Evolutionary conservation across 768 basidiomycete genomes (phyloP).

Genomic region (Mycena galopus): DNA sequence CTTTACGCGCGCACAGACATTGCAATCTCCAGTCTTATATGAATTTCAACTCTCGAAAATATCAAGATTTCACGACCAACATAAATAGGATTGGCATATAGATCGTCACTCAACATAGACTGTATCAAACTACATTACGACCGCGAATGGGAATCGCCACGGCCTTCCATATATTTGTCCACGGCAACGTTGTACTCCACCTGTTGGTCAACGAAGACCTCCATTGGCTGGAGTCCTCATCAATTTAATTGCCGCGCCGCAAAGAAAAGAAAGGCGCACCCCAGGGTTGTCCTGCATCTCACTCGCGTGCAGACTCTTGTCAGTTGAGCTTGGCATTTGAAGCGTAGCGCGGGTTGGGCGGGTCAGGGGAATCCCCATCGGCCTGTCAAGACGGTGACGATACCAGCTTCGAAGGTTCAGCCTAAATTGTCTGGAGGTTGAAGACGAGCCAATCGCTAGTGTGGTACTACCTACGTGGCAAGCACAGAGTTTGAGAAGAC

Average conservation of each 20-base stretch:
- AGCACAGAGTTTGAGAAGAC: slow-evolving; percentile 28
- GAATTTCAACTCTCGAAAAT: too few species aligned
- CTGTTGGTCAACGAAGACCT: slow-evolving; percentile 27
- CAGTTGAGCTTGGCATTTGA: background rate
- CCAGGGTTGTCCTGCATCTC: background rate
- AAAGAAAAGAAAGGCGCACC: background rate
- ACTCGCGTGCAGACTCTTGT: background rate
- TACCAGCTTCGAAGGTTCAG: slow-evolving; percentile 29
- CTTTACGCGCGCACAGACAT: too few species aligned
- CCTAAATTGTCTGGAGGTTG: background rate
- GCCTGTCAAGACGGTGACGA: slow-evolving; percentile 8
- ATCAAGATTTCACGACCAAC: too few species aligned
- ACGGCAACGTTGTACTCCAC: too few species aligned
- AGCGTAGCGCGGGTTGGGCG: background rate
- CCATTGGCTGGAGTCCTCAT: slow-evolving; percentile 5
- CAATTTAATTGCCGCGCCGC: background rate
- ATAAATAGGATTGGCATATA: too few species aligned
- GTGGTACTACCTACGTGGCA: slow-evolving; percentile 10
- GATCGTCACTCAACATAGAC: too few species aligned
- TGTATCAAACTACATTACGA: too few species aligned
- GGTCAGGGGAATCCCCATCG: slow-evolving; percentile 13
- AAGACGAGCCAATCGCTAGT: background rate
- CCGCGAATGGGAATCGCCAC: too few species aligned
- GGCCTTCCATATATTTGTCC: too few species aligned
- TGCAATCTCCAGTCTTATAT: too few species aligned